A percentile compares a stretch with the other conserved stretches of the same genome.
Conservation (phyloP, 2,329 filamentous ascomycete genomes). For the Fusarium cicatricum region DNA sequence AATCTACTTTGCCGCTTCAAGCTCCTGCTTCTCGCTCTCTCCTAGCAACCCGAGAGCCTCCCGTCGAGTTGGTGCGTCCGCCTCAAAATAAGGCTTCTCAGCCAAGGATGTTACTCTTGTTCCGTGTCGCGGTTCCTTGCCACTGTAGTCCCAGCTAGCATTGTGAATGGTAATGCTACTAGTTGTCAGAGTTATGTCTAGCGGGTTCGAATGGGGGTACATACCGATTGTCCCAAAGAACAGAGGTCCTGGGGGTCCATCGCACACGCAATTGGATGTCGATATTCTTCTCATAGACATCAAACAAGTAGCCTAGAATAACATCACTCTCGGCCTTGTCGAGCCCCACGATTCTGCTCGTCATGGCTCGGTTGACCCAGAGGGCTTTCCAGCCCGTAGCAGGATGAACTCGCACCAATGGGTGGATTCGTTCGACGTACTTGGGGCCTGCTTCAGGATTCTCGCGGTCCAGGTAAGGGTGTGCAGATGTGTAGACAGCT, state of each 20-base stretch:
- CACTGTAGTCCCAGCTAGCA: slow-evolving; percentile 77
- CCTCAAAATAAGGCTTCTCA: slow-evolving; percentile 75
- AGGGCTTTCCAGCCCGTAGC: slow-evolving; percentile 78
- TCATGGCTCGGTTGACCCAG: slow-evolving; percentile 77
- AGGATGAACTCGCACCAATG: slow-evolving; percentile 74
- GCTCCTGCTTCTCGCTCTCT: slow-evolving; percentile 56
- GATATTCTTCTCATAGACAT: slow-evolving; percentile 73
- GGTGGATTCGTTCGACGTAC: slow-evolving; percentile 72
- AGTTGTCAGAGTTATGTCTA: slow-evolving; percentile 5
- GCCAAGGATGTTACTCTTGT: slow-evolving; percentile 75
- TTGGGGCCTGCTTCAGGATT: slow-evolving; percentile 68
- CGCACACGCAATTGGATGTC: slow-evolving; percentile 77
- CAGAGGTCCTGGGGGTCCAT: slow-evolving; percentile 73
- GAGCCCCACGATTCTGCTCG: slow-evolving; percentile 71
- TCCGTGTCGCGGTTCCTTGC: slow-evolving; percentile 72
- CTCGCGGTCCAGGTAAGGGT: slow-evolving; percentile 72
- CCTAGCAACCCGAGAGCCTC: slow-evolving; percentile 72
- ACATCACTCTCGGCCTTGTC: slow-evolving; percentile 74
- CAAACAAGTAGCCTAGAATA: slow-evolving; percentile 71
- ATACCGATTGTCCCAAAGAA: slow-evolving; percentile 75
- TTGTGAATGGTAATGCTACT: slow-evolving; percentile 75
- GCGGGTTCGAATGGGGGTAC: too few relatives aligned
- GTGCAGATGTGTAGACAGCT: slow-evolving; percentile 72
- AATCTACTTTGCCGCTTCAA: slow-evolving; percentile 12
- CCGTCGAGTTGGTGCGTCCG: slow-evolving; percentile 69